Evolutionary conservation across 179 eudicot genomes (phyloP), one percentile per base, ranked within the genome.

Genomic region (Silene noctiflora): DNA sequence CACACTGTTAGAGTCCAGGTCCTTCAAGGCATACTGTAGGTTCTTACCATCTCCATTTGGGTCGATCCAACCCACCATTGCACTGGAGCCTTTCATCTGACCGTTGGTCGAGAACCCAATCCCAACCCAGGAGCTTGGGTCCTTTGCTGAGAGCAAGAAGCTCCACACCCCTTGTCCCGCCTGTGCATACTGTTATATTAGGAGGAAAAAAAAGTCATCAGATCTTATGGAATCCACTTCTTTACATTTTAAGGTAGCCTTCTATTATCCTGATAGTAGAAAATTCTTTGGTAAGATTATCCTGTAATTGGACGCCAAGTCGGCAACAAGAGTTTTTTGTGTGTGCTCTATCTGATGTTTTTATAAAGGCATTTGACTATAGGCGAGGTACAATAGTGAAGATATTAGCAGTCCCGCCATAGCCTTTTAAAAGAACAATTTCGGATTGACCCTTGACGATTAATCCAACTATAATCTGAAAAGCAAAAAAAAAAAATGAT

Each of bases 61-160:
- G 51, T 65, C 3, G 9, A 82, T 55, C 97, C 96, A 95, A 19
- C 97, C 99, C 19, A 93, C 97, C 75, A 92, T 74, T 7, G 99
- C 97, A 27, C 91, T 89, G 4, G 96, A 89, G 12, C 90, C 93
- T 0, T 87, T 79, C 97, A 92, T 92, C 24, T 24, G 20, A 24
- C 93, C 95, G 20, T 83, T 72, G 9, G 83, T 85, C 0, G 97
- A 95, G 77, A 91, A 92, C 51, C 93, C 97, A 2, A 92, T 88
- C 14, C 81, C 96, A 1, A 93, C 42, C 80, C 91, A 91, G 0
- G 83, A 19, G 29, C 84, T 77, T 13, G 79, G 61, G 69, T 83
- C 79, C 0, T 89, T 90, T 20, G 89, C 93, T 16, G 93, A 91
- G 27, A 94, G 84, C 24, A 94, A 76, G 76, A 90, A 94, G 86